A percentile compares a stretch with the other conserved stretches of the same genome.
phyloP scores from a whole-genome alignment of 768 basidiomycete species.

The Rhodotorula toruloides region DNA sequence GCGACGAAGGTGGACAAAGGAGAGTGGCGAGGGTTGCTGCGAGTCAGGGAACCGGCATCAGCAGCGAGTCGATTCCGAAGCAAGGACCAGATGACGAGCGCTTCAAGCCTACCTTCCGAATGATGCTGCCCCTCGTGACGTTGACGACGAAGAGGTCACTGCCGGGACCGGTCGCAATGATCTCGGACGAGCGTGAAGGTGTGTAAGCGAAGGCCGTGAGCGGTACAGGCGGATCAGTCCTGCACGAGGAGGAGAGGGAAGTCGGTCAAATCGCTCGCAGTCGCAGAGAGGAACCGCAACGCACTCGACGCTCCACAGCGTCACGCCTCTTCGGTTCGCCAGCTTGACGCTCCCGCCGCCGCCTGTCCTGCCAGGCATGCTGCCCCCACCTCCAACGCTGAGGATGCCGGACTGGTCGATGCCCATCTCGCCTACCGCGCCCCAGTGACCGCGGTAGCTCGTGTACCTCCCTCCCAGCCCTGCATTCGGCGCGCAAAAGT shows the following conservation, averaged over 20 bases:
- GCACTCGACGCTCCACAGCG: conserved; percentile 48
- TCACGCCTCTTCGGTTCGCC: conserved; percentile 46
- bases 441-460: conserved; percentile 40
- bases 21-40: conserved; percentile 29
- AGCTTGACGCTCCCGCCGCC: conserved; percentile 47
- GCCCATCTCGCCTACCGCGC: conserved; percentile 63
- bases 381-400: conserved; percentile 45
- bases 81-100: conserved; percentile 60
- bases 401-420: conserved; percentile 72
- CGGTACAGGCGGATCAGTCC: conserved; percentile 28
- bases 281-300: conserved; percentile 9
- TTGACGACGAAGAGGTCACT: conserved; percentile 68
- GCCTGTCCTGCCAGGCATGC: conserved; percentile 2
- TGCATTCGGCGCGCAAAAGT: conserved; percentile 51
- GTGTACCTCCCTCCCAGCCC: conserved; percentile 40
- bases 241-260: background rate
- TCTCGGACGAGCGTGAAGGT: conserved; percentile 53
- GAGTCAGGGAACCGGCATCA: background rate
- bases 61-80: background rate
- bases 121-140: conserved; percentile 62
- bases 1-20: conserved; percentile 34
- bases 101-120: conserved; percentile 59
- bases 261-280: background rate
- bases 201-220: conserved; percentile 41
- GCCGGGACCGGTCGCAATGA: conserved; percentile 53